These are phyloP conservation scores for Xylaria sp. DNA, from an alignment of 2,329 filamentous ascomycete species.

Conservation along the genomic window DNA sequence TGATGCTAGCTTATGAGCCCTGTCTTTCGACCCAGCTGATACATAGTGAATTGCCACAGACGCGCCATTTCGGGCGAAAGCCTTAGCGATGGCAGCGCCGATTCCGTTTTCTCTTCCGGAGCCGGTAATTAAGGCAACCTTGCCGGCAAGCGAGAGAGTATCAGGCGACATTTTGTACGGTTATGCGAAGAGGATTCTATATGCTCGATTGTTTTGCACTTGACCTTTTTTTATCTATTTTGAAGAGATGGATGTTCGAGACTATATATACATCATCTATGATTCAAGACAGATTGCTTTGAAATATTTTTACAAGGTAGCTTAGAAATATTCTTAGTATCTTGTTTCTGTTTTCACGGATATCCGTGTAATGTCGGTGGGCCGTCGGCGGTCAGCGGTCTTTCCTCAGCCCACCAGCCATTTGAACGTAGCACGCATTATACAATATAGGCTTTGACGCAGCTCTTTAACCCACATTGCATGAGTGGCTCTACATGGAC, in stretches of 20 bases:
- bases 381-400: too few relatives aligned
- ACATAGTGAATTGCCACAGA: constrained; percentile 54
- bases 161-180: constrained; percentile 46
- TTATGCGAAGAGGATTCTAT: background rate
- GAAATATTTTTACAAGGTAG: background rate
- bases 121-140: constrained; percentile 58
- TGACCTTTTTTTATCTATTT: background rate
- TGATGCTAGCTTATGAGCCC: constrained; percentile 48
- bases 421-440: too few relatives aligned
- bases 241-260: background rate
- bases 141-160: constrained; percentile 52
- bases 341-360: constrained; percentile 1
- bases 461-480: too few relatives aligned
- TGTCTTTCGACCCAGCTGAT: constrained; percentile 47
- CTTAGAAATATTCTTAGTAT: background rate
- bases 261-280: background rate
- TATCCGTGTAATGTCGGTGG: background rate
- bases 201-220: background rate
- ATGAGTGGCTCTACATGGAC: too few relatives aligned
- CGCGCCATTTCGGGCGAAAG: constrained; percentile 55
- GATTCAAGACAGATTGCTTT: background rate
- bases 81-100: constrained; percentile 54
- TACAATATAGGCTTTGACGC: too few relatives aligned
- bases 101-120: constrained; percentile 57
- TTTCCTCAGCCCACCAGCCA: too few relatives aligned